phyloP scores from a whole-genome alignment of 176 grass and related monocot species.

The Pontederia crassipes region DNA sequence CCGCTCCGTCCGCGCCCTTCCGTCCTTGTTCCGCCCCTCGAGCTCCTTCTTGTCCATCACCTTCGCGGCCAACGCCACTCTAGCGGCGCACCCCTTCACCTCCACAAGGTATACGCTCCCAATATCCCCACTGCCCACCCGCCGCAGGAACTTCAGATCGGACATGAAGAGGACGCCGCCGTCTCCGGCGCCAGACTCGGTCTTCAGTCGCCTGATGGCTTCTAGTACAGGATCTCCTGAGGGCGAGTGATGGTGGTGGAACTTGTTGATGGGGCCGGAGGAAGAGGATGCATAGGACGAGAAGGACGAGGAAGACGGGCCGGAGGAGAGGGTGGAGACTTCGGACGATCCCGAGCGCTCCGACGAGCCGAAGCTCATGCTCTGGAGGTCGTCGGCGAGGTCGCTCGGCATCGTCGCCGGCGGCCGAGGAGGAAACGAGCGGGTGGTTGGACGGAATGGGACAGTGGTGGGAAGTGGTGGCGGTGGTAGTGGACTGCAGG shows the following conservation, averaged over 20 bases:
- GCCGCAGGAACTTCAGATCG: conserved; percentile 63
- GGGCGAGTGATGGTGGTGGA: neutral
- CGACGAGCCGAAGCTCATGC: conserved; percentile 90
- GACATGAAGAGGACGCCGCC: conserved; percentile 31
- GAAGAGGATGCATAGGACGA: neutral
- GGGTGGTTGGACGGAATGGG: neutral
- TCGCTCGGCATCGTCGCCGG: conserved; percentile 22
- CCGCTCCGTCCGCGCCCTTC: conserved; percentile 74
- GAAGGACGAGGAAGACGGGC: conserved; percentile 51
- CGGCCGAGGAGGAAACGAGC: neutral
- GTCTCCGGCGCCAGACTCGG: neutral
- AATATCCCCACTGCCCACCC: conserved; percentile 80
- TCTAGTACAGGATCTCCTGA: neutral
- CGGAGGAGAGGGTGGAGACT: conserved; percentile 50
- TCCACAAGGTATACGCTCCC: conserved; percentile 95
- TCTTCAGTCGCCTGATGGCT: conserved; percentile 24
- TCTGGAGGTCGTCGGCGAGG: conserved; percentile 69
- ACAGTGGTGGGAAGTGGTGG: neutral
- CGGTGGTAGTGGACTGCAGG: neutral
- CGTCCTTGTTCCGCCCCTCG: conserved; percentile 63
- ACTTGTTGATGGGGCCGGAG: conserved; percentile 24
- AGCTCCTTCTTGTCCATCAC: conserved; percentile 93
- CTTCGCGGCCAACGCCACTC: conserved; percentile 67
- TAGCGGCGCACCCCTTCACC: conserved; percentile 23
- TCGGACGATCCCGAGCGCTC: conserved; percentile 75